Percentiles rank a stretch among this genome's conserved stretches.
Evolutionary conservation across 805 yeast species (phyloP).

Genomic region (Ogataea parapolymorpha): DNA sequence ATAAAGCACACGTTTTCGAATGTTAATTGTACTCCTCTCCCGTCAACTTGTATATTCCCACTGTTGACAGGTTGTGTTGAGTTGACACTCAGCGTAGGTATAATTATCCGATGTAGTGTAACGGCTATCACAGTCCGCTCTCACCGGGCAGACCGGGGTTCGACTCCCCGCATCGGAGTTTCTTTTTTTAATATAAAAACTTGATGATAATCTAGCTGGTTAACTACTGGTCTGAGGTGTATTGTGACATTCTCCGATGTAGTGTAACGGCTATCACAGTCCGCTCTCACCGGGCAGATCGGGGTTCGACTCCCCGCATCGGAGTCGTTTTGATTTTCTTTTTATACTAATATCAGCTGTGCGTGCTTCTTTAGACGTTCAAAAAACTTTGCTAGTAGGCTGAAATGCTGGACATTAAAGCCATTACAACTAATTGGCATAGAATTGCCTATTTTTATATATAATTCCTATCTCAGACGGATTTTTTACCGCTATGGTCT

Average conservation of each 20-base stretch:
- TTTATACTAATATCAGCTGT: no score
- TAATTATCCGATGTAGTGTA: slow-evolving; percentile 20
- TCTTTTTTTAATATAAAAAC: slow-evolving; percentile 2
- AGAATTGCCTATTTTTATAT: no score
- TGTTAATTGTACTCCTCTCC: no score
- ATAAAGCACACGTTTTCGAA: no score
- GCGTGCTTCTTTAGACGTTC: no score
- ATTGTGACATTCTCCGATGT: slow-evolving; percentile 29
- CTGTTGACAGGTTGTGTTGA: neutral
- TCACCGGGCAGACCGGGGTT: slow-evolving; percentile 26
- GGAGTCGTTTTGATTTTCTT: slow-evolving; percentile 24
- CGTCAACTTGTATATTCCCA: no score
- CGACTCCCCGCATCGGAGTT: slow-evolving; percentile 24
- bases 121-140: slow-evolving; percentile 26
- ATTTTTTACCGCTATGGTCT: no score
- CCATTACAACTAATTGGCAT: no score
- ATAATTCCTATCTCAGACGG: no score
- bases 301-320: slow-evolving; percentile 43
- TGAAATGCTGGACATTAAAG: no score
- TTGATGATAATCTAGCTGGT: neutral
- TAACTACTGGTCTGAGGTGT: neutral
- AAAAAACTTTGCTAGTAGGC: no score
- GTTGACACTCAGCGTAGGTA: neutral
- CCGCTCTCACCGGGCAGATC: slow-evolving; percentile 41
- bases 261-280: slow-evolving; percentile 41